Conservation (phyloP, 345 rosid species). For the Acer campestre region DNA sequence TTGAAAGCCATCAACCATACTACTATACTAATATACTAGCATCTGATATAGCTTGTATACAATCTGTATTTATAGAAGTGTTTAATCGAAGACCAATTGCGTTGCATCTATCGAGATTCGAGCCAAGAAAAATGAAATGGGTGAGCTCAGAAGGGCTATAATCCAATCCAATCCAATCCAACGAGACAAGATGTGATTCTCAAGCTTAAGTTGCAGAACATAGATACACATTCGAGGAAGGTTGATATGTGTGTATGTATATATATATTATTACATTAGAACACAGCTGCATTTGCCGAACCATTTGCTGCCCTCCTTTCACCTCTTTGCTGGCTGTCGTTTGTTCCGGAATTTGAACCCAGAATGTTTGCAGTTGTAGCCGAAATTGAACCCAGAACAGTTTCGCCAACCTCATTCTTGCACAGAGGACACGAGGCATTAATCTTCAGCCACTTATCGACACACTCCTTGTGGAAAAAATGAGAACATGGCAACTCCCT, state of each 20-base stretch:
- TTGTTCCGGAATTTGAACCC: conserved; percentile 35
- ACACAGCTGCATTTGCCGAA: conserved; percentile 27
- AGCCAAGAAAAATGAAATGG: conserved; percentile 7
- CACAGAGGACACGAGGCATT: conserved; percentile 94
- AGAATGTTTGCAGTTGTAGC: conserved; percentile 40
- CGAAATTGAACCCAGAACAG: conserved; percentile 40
- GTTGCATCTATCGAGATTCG: background rate
- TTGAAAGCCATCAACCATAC: background rate
- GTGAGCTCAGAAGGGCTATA: background rate
- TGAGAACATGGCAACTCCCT: conserved; percentile 89
- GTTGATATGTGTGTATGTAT: background rate
- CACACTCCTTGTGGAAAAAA: conserved; percentile 95
- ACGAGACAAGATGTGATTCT: conserved; percentile 7
- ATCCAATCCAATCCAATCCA: background rate
- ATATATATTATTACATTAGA: conserved; percentile 25
- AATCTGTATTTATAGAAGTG: background rate
- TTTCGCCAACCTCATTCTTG: conserved; percentile 81
- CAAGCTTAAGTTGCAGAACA: conserved; percentile 22
- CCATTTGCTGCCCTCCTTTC: conserved; percentile 43
- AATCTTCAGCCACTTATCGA: conserved; percentile 96
- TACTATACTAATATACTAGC: background rate
- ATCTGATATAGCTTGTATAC: background rate
- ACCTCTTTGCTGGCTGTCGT: conserved; percentile 31
- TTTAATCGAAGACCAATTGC: background rate
- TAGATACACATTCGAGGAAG: background rate